These are phyloP conservation scores for Apiotrichum brassicae DNA, from an alignment of 1,284 basidiomycete species.

Conservation along the genomic window DNA sequence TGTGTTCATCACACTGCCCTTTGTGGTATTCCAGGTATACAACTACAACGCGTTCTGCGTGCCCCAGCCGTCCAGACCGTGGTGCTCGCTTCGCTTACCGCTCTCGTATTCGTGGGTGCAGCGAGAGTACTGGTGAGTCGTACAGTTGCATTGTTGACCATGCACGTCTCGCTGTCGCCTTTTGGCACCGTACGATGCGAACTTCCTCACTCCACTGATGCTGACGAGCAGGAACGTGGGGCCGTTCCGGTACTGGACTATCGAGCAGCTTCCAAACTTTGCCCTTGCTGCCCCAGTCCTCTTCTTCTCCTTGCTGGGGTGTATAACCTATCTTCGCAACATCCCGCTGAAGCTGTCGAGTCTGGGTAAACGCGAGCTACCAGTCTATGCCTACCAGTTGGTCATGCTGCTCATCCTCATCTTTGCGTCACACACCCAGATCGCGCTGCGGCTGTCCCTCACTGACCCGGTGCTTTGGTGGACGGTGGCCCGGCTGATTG, in stretches of 20 bases:
- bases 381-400: slow-evolving; percentile 54
- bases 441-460: slow-evolving; percentile 71
- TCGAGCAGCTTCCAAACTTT: slow-evolving; percentile 80
- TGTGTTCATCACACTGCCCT: slow-evolving; percentile 56
- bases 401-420: slow-evolving; percentile 64
- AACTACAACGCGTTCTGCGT: slow-evolving; percentile 64
- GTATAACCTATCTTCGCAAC: neutral
- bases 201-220: too few species aligned
- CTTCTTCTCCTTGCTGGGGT: slow-evolving; percentile 49
- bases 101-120: slow-evolving; percentile 81
- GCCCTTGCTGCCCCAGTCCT: slow-evolving; percentile 69
- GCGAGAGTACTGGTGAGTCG: slow-evolving; percentile 64
- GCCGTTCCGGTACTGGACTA: slow-evolving; percentile 78
- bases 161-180: too few species aligned
- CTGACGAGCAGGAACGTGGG: slow-evolving; percentile 59
- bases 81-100: slow-evolving; percentile 63
- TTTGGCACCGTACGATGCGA: neutral
- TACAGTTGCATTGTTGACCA: too few species aligned
- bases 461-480: slow-evolving; percentile 79
- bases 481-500: slow-evolving; percentile 53
- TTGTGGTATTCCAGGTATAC: slow-evolving; percentile 61
- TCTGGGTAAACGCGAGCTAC: slow-evolving; percentile 24
- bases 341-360: slow-evolving; percentile 35
- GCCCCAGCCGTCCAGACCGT: slow-evolving; percentile 45
- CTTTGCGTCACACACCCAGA: slow-evolving; percentile 82